These are phyloP conservation scores for Echeveria elegans DNA, from an alignment of 164 flowering plant genomes.

Conservation along the genomic window DNA sequence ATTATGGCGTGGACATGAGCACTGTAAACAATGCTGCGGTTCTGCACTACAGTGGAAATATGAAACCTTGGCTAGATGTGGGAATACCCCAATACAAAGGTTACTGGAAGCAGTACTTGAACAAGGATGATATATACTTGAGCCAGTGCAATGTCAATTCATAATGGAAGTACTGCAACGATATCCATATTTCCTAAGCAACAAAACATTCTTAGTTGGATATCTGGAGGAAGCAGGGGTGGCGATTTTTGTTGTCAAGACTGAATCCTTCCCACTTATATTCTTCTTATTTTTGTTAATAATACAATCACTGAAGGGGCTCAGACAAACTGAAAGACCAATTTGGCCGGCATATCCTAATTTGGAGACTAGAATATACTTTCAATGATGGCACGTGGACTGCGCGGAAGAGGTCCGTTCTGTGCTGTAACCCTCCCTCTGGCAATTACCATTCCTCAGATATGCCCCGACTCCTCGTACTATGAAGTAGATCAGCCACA, in stretches of 20 bases:
- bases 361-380: not conserved
- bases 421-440: not conserved
- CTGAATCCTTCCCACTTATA: not conserved
- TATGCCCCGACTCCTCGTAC: not conserved
- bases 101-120: constrained; percentile 61
- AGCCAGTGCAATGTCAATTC: constrained; percentile 69
- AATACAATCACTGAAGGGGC: not conserved
- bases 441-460: not conserved
- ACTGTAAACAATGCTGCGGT: constrained; percentile 50
- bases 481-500: not conserved
- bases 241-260: constrained; percentile 1
- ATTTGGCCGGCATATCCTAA: not conserved
- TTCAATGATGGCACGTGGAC: not conserved
- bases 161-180: constrained; percentile 13
- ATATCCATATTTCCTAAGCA: not conserved
- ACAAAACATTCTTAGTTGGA: not conserved
- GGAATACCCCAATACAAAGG: constrained; percentile 62
- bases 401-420: not conserved
- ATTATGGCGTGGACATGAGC: constrained; percentile 35
- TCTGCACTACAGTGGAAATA: constrained; percentile 85
- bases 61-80: constrained; percentile 98
- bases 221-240: not conserved
- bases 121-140: constrained; percentile 49
- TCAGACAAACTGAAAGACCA: not conserved
- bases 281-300: not conserved